Percentiles rank a stretch among this genome's conserved stretches.
Conservation (phyloP, 768 basidiomycete species). For the Leucosporidium yakuticum region DNA sequence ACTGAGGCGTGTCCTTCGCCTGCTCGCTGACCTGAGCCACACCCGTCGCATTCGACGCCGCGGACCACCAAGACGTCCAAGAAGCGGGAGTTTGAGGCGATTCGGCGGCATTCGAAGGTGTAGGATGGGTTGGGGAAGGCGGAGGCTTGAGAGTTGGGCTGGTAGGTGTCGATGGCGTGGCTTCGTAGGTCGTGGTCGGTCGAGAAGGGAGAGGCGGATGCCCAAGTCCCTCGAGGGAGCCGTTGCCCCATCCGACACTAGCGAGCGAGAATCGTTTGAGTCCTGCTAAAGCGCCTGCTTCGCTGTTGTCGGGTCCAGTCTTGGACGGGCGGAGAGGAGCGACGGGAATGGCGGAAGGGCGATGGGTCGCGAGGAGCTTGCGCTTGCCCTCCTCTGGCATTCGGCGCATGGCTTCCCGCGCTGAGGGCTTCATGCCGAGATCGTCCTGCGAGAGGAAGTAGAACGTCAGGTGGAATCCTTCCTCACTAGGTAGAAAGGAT, state of each 20-base stretch:
- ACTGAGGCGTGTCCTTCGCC: constrained; percentile 47
- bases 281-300: constrained; percentile 7
- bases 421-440: constrained; percentile 65
- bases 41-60: constrained; percentile 28
- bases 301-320: constrained; percentile 10
- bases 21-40: constrained; percentile 1
- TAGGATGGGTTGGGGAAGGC: constrained; percentile 24
- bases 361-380: constrained; percentile 54
- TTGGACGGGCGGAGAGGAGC: constrained; percentile 15
- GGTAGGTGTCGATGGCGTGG: constrained; percentile 23
- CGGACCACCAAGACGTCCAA: constrained; percentile 32
- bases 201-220: constrained; percentile 6
- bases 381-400: constrained; percentile 61
- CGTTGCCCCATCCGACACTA: constrained; percentile 18
- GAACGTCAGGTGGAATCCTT: too few species aligned
- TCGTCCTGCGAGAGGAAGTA: constrained; percentile 54
- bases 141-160: constrained; percentile 46
- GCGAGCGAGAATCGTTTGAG: constrained; percentile 37
- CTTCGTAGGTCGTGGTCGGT: constrained; percentile 18
- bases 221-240: constrained; percentile 4
- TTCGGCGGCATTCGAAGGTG: not conserved
- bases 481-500: not conserved
- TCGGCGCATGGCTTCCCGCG: constrained; percentile 58
- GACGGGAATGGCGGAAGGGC: constrained; percentile 45
- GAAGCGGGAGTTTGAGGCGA: constrained; percentile 8